Evolutionary conservation across 768 basidiomycete genomes (phyloP), one percentile per base, ranked within the genome.

Genomic region (Cystobasidium ongulense): DNA sequence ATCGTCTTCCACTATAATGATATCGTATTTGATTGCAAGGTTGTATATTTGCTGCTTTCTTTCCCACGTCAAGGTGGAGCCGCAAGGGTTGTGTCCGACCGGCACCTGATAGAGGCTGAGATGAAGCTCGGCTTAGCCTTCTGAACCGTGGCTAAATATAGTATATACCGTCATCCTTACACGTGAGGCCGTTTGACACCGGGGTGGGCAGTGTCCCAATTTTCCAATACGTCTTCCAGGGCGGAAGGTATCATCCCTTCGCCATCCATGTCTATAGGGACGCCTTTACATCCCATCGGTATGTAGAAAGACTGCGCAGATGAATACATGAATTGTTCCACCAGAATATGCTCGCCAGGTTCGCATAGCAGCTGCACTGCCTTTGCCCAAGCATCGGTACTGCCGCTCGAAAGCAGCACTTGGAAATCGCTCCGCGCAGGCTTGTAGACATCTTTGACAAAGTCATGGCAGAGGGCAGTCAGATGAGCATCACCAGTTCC

Each of bases 31-130:
- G 68, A 89, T 87, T 76, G 89, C 90, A 70, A 92, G 83, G 23
- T 86, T 85, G 81, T 92, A 92, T 66, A 92, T 89, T 59, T 85
- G 86, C 81, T 88, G 86, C 84, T 91, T 92, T 76, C 90, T 83
- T 67, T 84, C 79, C 1, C 80, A 78, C 11, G 83, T 81, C 86
- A 89, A 88, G 0, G 88, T 89, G 84, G 27, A 82, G 21, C 90
- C 90, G 7, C 87, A 88, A 7, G 90, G 91, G 79, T 92, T 92
- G 81, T 92, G 90, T 27, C 89, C 90, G 23, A 90, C 84, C 67
- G 67, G 8, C 54, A 38, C 18, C 35, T 38, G 2, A 57, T n/a
- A 31, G 0, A 38, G 10, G 0, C 39, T 57, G 57, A 21, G 5
- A 29, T 13, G 18, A 1, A 15, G 27, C 11, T 27, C n/a, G n/a